Base-by-base conservation (phyloP, 495 filamentous ascomycete species). In the Aspergillus bertholletiae region DNA sequence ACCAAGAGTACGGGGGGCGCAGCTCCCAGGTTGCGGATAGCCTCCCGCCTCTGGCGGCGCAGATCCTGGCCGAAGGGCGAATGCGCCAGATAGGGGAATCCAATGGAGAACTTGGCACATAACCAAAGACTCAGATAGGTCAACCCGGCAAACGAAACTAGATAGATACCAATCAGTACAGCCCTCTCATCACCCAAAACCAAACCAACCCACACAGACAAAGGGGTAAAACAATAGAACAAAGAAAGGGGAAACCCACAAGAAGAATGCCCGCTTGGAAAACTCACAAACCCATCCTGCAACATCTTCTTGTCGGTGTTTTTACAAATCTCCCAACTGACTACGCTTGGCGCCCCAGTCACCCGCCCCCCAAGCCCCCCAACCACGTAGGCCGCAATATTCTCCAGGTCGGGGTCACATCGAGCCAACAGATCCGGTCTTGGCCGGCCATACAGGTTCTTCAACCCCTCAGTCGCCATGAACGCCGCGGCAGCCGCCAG, bases 181-280 rank as follows among this genome's bases (percentile, higher is more conserved):
- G 13, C 17, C 11, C 13, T 15, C 5, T 6, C 13, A 15, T 15
- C 34, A 11, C 30, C 9, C 1, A 32, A 28, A 28, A 28, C 27
- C 27, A 28, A 5, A 28, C 9, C 5, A 28, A 5, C 27, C 5
- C 27, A 9, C 9, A 28, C 13, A 18, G 15, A 24, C 5, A 11
- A 37, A 22, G 54, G 48, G 20, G 18, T 17, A 43, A 37, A 3
- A 3, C 28, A n/a, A 7, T 15, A 22, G 20, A 24, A 24, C 7
- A 30, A 47, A 9, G 43, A 7, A 54, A 20, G 23, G n/a, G n/a
- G n/a, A n/a, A 32, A 75, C 81, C 57, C 70, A 85, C 84, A 78
- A 24, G 84, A 85, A n/a, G 84, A 68, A 70, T 89, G 86, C 0
- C 86, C 86, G 64, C 81, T 85, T 0, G 86, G 86, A 56, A 87